Percentiles rank a stretch among this genome's conserved stretches.
Conservation (phyloP, 306 rosid species). For the Vigna mungo region DNA sequence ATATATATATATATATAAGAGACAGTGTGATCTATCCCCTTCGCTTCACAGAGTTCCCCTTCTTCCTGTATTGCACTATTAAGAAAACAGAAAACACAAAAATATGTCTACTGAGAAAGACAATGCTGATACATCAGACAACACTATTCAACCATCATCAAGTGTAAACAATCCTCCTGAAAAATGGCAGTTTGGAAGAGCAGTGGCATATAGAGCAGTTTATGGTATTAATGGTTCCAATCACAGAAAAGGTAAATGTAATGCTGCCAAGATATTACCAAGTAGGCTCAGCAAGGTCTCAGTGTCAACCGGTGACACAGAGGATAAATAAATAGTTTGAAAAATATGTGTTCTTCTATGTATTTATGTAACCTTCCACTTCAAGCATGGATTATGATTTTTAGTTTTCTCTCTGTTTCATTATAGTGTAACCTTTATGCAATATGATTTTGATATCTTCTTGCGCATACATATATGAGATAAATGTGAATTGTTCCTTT, state of each 20-base stretch:
- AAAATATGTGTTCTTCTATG: not conserved
- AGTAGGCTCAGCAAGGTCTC: conserved; percentile 79
- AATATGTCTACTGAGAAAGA: conserved; percentile 53
- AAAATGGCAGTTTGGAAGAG: conserved; percentile 52
- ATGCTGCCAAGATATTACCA: conserved; percentile 47
- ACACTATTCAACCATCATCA: conserved; percentile 33
- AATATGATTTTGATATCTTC: not conserved
- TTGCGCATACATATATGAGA: not conserved
- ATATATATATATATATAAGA: too few species aligned
- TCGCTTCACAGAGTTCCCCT: conserved; percentile 22
- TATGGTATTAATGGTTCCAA: conserved; percentile 35
- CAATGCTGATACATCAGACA: conserved; percentile 44
- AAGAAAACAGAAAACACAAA: not conserved
- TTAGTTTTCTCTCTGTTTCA: not conserved
- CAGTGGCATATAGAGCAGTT: conserved; percentile 65
- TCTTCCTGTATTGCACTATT: not conserved
- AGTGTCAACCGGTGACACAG: conserved; percentile 35
- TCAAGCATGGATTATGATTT: not conserved
- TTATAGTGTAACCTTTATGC: not conserved
- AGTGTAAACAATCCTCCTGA: conserved; percentile 19
- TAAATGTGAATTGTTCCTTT: too few species aligned
- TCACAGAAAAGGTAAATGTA: conserved; percentile 44
- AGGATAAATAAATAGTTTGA: conserved; percentile 20
- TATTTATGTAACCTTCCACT: not conserved
- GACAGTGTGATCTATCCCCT: not conserved